A percentile compares a stretch with the other conserved stretches of the same genome.
Conservation (phyloP, 208 protist species). For the Paratrypanosoma confusum region DNA sequence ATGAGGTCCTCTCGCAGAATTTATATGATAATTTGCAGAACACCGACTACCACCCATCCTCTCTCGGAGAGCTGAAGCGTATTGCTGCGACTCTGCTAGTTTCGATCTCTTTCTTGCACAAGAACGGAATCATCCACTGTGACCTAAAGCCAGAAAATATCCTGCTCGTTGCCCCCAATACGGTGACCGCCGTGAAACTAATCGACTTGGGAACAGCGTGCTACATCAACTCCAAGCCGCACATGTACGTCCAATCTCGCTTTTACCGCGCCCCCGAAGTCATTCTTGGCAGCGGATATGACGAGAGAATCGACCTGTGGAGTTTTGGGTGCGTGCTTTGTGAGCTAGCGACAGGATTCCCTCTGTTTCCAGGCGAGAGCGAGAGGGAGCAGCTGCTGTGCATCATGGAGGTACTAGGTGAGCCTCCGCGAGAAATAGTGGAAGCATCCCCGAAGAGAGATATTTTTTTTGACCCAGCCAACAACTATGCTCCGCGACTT, state of each 20-base stretch:
- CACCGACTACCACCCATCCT: constrained; percentile 69
- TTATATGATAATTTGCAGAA: constrained; percentile 68
- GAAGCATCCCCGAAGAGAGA: constrained; percentile 18
- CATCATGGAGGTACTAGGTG: constrained; percentile 80
- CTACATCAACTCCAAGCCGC: constrained; percentile 81
- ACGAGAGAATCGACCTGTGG: constrained; percentile 87
- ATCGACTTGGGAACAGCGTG: constrained; percentile 96
- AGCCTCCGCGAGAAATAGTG: constrained; percentile 52
- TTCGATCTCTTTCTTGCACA: constrained; percentile 64
- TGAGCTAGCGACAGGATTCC: constrained; percentile 87
- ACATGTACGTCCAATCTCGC: constrained; percentile 90
- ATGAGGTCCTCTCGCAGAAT: constrained; percentile 58
- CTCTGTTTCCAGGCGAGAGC: constrained; percentile 84
- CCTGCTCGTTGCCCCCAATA: constrained; percentile 58
- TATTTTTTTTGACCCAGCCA: constrained; percentile 33
- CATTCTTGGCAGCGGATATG: constrained; percentile 69
- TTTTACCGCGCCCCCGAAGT: constrained; percentile 89
- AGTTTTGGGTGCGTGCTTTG: constrained; percentile 89
- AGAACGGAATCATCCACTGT: constrained; percentile 89
- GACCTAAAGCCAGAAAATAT: constrained; percentile 97
- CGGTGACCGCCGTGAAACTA: constrained; percentile 86
- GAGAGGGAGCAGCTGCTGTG: constrained; percentile 74
- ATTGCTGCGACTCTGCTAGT: constrained; percentile 62
- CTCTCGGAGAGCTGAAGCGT: constrained; percentile 43
- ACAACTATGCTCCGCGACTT: constrained; percentile 23